Base-by-base conservation (phyloP, 208 protist species). In the Leishmania braziliensis region DNA sequence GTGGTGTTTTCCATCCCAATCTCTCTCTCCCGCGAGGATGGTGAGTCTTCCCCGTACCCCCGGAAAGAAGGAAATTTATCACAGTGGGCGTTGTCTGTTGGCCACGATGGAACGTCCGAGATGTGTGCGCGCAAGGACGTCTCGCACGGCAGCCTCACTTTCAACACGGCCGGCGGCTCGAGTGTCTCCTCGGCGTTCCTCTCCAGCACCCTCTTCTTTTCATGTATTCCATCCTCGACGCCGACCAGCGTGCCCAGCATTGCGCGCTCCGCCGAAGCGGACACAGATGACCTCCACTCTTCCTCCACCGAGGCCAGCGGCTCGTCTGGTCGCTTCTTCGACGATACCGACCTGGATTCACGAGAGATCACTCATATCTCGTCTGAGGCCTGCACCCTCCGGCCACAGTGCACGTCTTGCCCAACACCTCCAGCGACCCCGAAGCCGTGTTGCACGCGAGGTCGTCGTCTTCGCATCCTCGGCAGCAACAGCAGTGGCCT, bases 161-260 rank as follows among this genome's bases (percentile, higher is more conserved):
- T 58, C 70, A 36, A 16, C 36, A 62, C 51, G 39, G 26, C 36
- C 10, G 54, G 23, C 6, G 48, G 46, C 14, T 82, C 84, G 9
- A 79, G 62, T 50, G 51, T 70, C 46, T 84, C 76, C 48, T 84
- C 84, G 14, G 80, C 75, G 18, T 82, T 82, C 69, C 77, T 87
- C 12, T 84, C 84, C 26, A 81, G 46, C 53, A 81, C 84, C 5
- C 79, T 77, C 76, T 73, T 10, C 62, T 66, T n/a, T 33, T 77
- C 70, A 20, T 77, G 69, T 20, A 54, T 50, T 3, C 51, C 58
- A 14, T 84, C 79, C 51, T 68, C 39, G 69, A 18, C 76, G 36
- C 50, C 66, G 46, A 79, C 78, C 50, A 62, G 69, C 65, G 43
- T 33, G 68, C 56, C 70, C 62, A 80, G 63, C 74, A 58, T 69